Conservation (phyloP, 495 filamentous ascomycete species). For the Aspergillus baeticus region DNA sequence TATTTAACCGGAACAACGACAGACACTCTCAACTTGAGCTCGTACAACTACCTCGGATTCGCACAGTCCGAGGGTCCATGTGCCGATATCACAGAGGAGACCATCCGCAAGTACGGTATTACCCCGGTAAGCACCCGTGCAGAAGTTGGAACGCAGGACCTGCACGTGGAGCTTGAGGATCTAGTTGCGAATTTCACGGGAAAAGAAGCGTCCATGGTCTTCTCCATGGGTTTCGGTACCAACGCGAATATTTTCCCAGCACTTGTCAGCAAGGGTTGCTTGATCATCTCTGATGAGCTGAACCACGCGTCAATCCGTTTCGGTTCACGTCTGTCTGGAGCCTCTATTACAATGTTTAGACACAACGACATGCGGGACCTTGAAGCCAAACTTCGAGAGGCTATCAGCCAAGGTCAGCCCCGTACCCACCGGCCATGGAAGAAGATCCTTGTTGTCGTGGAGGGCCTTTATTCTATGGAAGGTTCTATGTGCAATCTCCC, state of each 20-base stretch:
- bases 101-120: conserved; percentile 80
- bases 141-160: conserved; percentile 84
- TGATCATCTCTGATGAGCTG: conserved; percentile 94
- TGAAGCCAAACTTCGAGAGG: conserved; percentile 80
- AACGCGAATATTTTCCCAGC: conserved; percentile 90
- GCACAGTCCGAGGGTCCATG: conserved; percentile 97
- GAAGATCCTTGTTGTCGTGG: conserved; percentile 95
- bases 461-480: conserved; percentile 98
- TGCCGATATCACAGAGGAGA: conserved; percentile 87
- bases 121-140: conserved; percentile 74
- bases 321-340: conserved; percentile 88
- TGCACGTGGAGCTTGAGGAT: conserved; percentile 84
- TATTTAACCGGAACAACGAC: conserved; percentile 84
- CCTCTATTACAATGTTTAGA: conserved; percentile 93
- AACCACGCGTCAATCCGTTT: conserved; percentile 98
- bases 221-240: conserved; percentile 97
- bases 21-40: conserved; percentile 97
- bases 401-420: conserved; percentile 93
- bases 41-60: conserved; percentile 98
- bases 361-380: conserved; percentile 93
- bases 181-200: conserved; percentile 88
- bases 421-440: conserved; percentile 97
- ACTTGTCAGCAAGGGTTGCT: conserved; percentile 83
- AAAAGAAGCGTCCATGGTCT: conserved; percentile 91
- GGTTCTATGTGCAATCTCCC: conserved; percentile 97